Evolutionary conservation across 495 filamentous ascomycete genomes (phyloP).

Genomic region (Penicillium nucicola): DNA sequence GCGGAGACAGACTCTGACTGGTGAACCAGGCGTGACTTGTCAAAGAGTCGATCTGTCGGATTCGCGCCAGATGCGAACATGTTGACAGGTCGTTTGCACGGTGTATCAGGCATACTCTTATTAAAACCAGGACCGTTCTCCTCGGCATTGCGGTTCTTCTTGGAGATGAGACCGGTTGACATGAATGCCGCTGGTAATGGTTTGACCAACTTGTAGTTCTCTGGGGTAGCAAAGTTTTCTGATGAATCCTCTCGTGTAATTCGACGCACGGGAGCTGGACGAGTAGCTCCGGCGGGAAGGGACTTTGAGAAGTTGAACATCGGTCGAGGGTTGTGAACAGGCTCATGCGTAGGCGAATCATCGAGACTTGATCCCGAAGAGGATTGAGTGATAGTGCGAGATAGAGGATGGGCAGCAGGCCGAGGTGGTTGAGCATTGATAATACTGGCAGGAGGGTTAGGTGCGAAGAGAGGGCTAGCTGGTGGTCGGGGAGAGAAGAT

Average conservation of each 20-base stretch:
- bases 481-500: slow-evolving; percentile 52
- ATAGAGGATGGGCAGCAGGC: slow-evolving; percentile 73
- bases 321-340: slow-evolving; percentile 48
- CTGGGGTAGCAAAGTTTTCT: slow-evolving; percentile 72
- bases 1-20: slow-evolving; percentile 64
- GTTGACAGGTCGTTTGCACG: slow-evolving; percentile 79
- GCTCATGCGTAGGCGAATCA: slow-evolving; percentile 70
- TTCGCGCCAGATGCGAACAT: slow-evolving; percentile 61
- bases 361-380: slow-evolving; percentile 78
- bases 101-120: slow-evolving; percentile 79
- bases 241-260: slow-evolving; percentile 43
- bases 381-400: slow-evolving; percentile 77
- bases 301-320: slow-evolving; percentile 76
- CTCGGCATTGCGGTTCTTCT: slow-evolving; percentile 64
- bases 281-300: slow-evolving; percentile 64
- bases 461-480: slow-evolving; percentile 34
- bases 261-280: slow-evolving; percentile 40
- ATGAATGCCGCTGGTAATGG: slow-evolving; percentile 84
- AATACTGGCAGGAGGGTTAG: slow-evolving; percentile 36
- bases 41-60: slow-evolving; percentile 51
- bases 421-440: slow-evolving; percentile 25
- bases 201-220: slow-evolving; percentile 78
- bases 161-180: slow-evolving; percentile 92
- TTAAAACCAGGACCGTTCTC: slow-evolving; percentile 31
- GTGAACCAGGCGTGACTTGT: slow-evolving; percentile 49